These are phyloP conservation scores for Elsinoe australis DNA, from an alignment of 2,329 filamentous ascomycete genomes.

Conservation along the genomic window DNA sequence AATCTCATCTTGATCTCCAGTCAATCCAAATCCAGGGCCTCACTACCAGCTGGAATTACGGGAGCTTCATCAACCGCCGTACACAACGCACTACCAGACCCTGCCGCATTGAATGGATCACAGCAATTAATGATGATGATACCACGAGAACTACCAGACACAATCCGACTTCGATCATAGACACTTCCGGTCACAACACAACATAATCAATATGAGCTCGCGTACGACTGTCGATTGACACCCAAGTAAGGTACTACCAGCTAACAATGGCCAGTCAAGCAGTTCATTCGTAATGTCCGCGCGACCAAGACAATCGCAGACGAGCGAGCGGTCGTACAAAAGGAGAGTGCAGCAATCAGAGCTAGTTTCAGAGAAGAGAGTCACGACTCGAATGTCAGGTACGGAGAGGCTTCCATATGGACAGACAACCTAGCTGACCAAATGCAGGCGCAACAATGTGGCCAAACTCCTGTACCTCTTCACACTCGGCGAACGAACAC, in stretches of 20 bases:
- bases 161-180: neutral
- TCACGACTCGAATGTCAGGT: conserved; percentile 85
- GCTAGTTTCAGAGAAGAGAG: conserved; percentile 97
- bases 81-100: no score
- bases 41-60: neutral
- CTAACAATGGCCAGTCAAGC: conserved; percentile 64
- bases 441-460: conserved; percentile 85
- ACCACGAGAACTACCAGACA: neutral
- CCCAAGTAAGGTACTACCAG: conserved; percentile 3
- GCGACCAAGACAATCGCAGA: conserved; percentile 98
- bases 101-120: no score
- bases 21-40: neutral
- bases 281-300: conserved; percentile 98
- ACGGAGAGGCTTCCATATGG: conserved; percentile 35
- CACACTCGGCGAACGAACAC: conserved; percentile 90
- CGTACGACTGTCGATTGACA: conserved; percentile 37
- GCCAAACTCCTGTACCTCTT: conserved; percentile 97
- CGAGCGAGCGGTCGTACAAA: conserved; percentile 95
- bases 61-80: no score
- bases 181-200: neutral
- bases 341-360: conserved; percentile 95
- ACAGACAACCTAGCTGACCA: no score
- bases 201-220: conserved; percentile 45
- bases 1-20: neutral
- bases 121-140: conserved; percentile 5